phyloP scores from a whole-genome alignment of 169 alveolate genomes.

The Plasmodium falciparum region DNA sequence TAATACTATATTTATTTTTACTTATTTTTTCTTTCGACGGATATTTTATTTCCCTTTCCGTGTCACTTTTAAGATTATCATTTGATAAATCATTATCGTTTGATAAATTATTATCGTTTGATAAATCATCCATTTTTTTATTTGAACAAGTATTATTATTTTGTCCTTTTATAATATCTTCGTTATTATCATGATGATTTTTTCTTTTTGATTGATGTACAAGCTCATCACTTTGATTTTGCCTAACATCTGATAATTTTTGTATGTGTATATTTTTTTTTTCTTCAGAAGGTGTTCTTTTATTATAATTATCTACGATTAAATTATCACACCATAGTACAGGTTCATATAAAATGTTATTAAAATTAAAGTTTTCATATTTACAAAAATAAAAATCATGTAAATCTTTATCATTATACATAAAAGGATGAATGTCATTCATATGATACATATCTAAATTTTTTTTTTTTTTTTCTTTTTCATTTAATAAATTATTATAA shows the following conservation, averaged over 20 bases:
- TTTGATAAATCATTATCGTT: too few species aligned
- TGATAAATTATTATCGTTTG: too few species aligned
- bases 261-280: background rate
- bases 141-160: background rate
- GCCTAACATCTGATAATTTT: background rate
- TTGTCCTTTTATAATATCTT: background rate
- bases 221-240: background rate
- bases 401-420: constrained; percentile 9
- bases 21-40: background rate
- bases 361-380: constrained; percentile 16
- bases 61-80: background rate
- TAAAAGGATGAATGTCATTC: background rate
- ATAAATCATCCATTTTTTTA: background rate
- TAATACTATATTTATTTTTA: background rate
- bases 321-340: constrained; percentile 28
- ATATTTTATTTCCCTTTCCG: background rate
- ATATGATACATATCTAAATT: background rate
- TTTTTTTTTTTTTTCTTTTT: background rate
- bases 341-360: constrained; percentile 5
- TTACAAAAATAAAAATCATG: constrained; percentile 25
- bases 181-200: background rate
- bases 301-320: background rate
- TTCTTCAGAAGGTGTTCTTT: too few species aligned
- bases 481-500: too few species aligned
- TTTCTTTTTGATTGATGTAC: background rate